phyloP scores from a whole-genome alignment of 2,329 filamentous ascomycete species.

The Ascochyta pisi region DNA sequence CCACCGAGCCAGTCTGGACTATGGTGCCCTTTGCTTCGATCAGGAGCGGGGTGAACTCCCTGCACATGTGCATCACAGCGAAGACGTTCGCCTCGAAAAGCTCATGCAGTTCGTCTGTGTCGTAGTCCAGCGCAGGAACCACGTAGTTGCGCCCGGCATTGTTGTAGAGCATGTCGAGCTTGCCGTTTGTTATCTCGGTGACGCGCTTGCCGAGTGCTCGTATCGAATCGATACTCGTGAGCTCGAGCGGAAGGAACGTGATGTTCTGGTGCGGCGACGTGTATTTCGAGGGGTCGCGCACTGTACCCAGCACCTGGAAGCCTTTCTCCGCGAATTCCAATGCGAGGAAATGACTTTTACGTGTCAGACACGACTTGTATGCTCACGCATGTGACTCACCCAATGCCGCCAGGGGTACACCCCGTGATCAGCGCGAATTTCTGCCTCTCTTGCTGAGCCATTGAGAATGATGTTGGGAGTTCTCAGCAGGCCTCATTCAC shows the following conservation, averaged over 20 bases:
- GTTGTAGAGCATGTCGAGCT: slow-evolving; percentile 65
- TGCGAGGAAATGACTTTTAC: slow-evolving; percentile 57
- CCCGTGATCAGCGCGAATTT: slow-evolving; percentile 49
- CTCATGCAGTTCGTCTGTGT: slow-evolving; percentile 44
- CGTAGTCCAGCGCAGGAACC: slow-evolving; percentile 63
- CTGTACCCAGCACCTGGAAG: slow-evolving; percentile 65
- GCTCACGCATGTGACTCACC: slow-evolving; percentile 28
- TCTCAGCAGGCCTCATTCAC: background rate
- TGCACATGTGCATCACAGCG: slow-evolving; percentile 64
- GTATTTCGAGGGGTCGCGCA: slow-evolving; percentile 59
- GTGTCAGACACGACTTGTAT: background rate
- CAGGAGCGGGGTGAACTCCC: slow-evolving; percentile 63
- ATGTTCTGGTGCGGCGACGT: slow-evolving; percentile 58
- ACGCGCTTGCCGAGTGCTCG: slow-evolving; percentile 56
- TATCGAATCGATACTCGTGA: slow-evolving; percentile 59
- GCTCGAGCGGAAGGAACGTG: slow-evolving; percentile 62
- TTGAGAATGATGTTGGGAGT: slow-evolving; percentile 3
- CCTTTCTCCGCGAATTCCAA: slow-evolving; percentile 61
- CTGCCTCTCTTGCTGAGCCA: slow-evolving; percentile 22
- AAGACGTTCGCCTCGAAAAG: slow-evolving; percentile 59
- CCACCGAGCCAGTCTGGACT: slow-evolving; percentile 55
- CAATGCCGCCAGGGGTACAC: slow-evolving; percentile 64
- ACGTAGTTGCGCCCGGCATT: slow-evolving; percentile 66
- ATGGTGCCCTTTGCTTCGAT: slow-evolving; percentile 55
- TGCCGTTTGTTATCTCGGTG: slow-evolving; percentile 54